phyloP scores from a whole-genome alignment of 2,329 filamentous ascomycete genomes.

The Pseudogymnoascus sp. region DNA sequence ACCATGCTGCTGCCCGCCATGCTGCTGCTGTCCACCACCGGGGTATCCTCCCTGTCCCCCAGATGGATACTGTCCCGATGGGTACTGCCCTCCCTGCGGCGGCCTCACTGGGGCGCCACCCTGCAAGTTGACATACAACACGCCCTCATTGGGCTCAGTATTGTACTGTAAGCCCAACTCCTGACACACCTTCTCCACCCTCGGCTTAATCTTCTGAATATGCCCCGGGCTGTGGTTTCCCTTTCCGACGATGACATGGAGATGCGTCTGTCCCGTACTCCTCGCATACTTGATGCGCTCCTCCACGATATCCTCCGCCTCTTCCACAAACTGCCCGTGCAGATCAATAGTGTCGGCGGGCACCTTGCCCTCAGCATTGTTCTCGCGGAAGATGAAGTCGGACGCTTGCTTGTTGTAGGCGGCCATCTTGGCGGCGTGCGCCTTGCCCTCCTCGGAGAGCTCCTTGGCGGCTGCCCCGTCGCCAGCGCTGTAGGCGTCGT shows the following conservation, averaged over 20 bases:
- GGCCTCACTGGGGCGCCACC: conserved; percentile 55
- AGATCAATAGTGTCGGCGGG: conserved; percentile 80
- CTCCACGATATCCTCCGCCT: conserved; percentile 86
- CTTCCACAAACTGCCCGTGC: conserved; percentile 89
- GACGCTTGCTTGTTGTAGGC: conserved; percentile 85
- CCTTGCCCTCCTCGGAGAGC: conserved; percentile 76
- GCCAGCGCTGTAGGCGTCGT: conserved; percentile 73
- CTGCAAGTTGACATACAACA: conserved; percentile 80
- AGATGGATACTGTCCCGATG: conserved; percentile 26
- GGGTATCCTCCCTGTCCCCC: conserved; percentile 31
- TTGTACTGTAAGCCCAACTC: conserved; percentile 75
- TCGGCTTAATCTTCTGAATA: conserved; percentile 91
- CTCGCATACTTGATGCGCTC: conserved; percentile 74
- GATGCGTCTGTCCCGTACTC: conserved; percentile 64
- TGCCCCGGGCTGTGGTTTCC: conserved; percentile 78
- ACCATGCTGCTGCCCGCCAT: conserved; percentile 29
- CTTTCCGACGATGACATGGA: conserved; percentile 94
- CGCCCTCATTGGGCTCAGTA: conserved; percentile 82
- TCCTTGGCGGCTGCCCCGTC: conserved; percentile 79
- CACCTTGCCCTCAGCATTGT: conserved; percentile 72
- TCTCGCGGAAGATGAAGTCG: conserved; percentile 91
- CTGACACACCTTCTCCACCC: conserved; percentile 77
- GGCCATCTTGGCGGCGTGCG: conserved; percentile 76
- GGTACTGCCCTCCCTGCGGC: conserved; percentile 37
- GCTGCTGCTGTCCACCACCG: conserved; percentile 26